Evolutionary conservation across 2,329 filamentous ascomycete species (phyloP), one percentile per base, ranked within the genome.

Genomic region (Trichoderma sp.): DNA sequence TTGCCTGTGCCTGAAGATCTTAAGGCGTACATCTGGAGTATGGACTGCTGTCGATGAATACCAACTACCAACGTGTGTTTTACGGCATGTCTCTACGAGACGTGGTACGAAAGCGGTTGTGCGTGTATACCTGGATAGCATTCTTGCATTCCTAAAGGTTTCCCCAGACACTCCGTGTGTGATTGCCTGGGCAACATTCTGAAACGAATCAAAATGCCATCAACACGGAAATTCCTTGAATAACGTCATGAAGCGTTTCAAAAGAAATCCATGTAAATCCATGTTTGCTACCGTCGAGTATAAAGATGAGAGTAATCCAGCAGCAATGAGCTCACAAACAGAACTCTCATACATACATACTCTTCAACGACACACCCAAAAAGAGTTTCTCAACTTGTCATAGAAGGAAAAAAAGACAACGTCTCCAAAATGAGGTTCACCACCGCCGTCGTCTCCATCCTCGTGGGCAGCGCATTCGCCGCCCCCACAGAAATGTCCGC

Each of bases 381-480:
- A 60, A 11, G 33, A 31, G 18, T 18, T 24, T 3, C 53, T 12
- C 14, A 63, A 2, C n/a, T 11, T 8, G 1, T 27, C 27, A 50
- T 16, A 27, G 9, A 18, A 16, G 7, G 12, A 77, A 4, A 12
- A 18, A 31, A 24, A 21, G 4, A 1, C 7, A 16, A 24, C 12
- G 21, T 29, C 8, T 31, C 73, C 29, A 64, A 56, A 53, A 75
- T 75, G 73, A 60, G 11, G 6, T 71, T 66, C 50, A 24, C 56
- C n/a, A 21, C 56, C n/a, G 53, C 65, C 14, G 8, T 56, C 29
- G 67, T 68, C 72, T 64, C 71, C 27, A 21, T 71, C 66, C 53
- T 75, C 9, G 73, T 56, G 33, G 56, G 73, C 38, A 63, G 35
- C 41, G 66, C 66, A 6, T 41, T 74, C n/a, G 72, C 72, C 12